Evolutionary conservation across 768 basidiomycete species (phyloP).

Genomic region (Pisolithus sp.): DNA sequence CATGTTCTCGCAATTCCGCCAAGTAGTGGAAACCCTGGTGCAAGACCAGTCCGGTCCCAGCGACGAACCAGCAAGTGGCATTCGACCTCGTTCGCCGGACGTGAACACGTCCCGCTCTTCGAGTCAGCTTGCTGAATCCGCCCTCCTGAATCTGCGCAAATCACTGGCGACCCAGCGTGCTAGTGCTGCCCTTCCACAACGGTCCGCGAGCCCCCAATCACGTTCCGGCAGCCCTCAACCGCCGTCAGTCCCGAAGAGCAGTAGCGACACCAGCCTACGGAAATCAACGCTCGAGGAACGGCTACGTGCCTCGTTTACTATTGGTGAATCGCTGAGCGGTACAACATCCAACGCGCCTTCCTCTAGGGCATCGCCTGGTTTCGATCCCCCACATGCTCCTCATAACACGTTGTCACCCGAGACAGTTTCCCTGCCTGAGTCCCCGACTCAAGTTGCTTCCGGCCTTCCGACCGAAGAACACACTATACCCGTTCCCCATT

Average conservation of each 20-base stretch:
- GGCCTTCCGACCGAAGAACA: not conserved
- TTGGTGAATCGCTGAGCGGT: slow-evolving; percentile 46
- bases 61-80: not conserved
- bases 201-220: slow-evolving; percentile 9
- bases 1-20: slow-evolving; percentile 74
- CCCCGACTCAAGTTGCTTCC: slow-evolving; percentile 20
- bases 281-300: slow-evolving; percentile 72
- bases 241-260: slow-evolving; percentile 11
- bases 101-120: slow-evolving; percentile 30
- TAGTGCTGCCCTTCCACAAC: slow-evolving; percentile 31
- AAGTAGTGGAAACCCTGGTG: slow-evolving; percentile 66
- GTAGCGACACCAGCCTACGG: slow-evolving; percentile 22
- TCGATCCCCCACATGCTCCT: slow-evolving; percentile 18
- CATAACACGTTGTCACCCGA: slow-evolving; percentile 37
- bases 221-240: slow-evolving; percentile 22
- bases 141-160: slow-evolving; percentile 56
- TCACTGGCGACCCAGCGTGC: slow-evolving; percentile 50
- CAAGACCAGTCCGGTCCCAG: slow-evolving; percentile 35
- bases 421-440: slow-evolving; percentile 39
- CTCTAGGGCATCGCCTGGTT: slow-evolving; percentile 36
- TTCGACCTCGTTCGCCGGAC: slow-evolving; percentile 36
- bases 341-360: slow-evolving; percentile 36
- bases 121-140: slow-evolving; percentile 53
- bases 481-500: not conserved
- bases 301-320: slow-evolving; percentile 56